These are phyloP conservation scores for Fulvia fulva DNA, from an alignment of 2,329 filamentous ascomycete genomes.

Conservation along the genomic window DNA sequence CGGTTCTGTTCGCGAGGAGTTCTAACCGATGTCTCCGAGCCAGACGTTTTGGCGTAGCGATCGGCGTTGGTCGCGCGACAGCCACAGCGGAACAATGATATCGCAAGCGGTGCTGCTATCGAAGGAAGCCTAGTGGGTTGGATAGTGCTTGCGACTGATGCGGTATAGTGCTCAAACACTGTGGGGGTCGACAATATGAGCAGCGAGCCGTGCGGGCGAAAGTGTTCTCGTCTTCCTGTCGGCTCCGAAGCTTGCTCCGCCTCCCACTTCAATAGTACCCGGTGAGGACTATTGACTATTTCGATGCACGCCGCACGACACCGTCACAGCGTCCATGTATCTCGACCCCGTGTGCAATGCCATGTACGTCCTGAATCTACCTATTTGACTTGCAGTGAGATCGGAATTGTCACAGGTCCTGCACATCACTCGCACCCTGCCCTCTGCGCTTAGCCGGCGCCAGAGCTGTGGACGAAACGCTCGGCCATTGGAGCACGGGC, in stretches of 20 bases:
- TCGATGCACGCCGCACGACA: not conserved
- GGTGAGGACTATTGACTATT: not conserved
- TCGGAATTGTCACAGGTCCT: conserved; percentile 17
- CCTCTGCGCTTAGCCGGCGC: conserved; percentile 4
- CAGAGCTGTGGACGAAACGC: conserved; percentile 10
- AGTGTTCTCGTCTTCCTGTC: conserved; percentile 1
- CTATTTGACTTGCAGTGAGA: conserved; percentile 3
- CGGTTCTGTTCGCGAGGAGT: not conserved
- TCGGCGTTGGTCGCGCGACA: conserved; percentile 15
- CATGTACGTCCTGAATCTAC: not conserved
- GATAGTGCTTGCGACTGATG: conserved; percentile 1
- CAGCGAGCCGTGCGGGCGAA: not conserved
- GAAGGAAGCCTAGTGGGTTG: not conserved
- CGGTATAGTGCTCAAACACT: conserved; percentile 4
- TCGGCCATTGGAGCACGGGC: conserved; percentile 7
- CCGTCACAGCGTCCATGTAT: not conserved
- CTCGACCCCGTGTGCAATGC: conserved; percentile 2
- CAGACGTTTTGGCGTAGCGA: conserved; percentile 6
- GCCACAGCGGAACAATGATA: conserved; percentile 16
- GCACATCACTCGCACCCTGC: conserved; percentile 10
- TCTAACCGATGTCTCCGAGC: not conserved
- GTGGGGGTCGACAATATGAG: not conserved
- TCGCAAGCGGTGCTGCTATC: conserved; percentile 7
- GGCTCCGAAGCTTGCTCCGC: not conserved
- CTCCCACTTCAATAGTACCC: not conserved